Percentiles rank a stretch among this genome's conserved stretches.
Evolutionary conservation across 2,329 filamentous ascomycete genomes (phyloP).

Genomic region (Diplodia sapinea): DNA sequence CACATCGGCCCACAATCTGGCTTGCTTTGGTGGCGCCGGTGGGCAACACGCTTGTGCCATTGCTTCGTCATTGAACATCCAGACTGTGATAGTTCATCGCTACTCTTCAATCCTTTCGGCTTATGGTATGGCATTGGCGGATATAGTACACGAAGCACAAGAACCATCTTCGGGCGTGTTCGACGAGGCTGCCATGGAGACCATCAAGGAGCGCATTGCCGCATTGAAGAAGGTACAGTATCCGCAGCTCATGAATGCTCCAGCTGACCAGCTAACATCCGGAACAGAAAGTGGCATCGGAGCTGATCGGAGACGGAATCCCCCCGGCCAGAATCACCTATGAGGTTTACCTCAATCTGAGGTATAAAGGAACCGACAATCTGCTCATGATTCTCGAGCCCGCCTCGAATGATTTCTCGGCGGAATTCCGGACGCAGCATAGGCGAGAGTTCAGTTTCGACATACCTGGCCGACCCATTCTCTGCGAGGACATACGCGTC

Average conservation of each 20-base stretch:
- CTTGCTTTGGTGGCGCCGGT: constrained; percentile 43
- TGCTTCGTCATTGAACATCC: constrained; percentile 52
- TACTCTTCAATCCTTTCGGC: constrained; percentile 56
- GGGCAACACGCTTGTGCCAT: constrained; percentile 52
- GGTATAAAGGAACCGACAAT: constrained; percentile 54
- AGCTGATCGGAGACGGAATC: constrained; percentile 72
- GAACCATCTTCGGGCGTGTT: constrained; percentile 45
- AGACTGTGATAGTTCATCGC: constrained; percentile 52
- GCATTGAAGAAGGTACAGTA: constrained; percentile 60
- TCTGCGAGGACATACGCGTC: constrained; percentile 38
- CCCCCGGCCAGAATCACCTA: constrained; percentile 33
- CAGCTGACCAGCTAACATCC: neutral
- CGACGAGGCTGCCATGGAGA: constrained; percentile 34
- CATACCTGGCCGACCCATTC: constrained; percentile 45
- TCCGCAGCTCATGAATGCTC: neutral
- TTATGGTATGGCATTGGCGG: constrained; percentile 42
- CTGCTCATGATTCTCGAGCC: constrained; percentile 51
- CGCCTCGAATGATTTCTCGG: constrained; percentile 42
- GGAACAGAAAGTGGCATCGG: constrained; percentile 60
- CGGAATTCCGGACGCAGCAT: constrained; percentile 47
- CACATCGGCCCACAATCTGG: constrained; percentile 37
- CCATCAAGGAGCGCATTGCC: constrained; percentile 71
- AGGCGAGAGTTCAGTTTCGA: constrained; percentile 53
- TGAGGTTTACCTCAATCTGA: constrained; percentile 52
- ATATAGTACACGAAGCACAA: constrained; percentile 50